phyloP scores from a whole-genome alignment of 768 basidiomycete species.

The Leccinum incarnatum region DNA sequence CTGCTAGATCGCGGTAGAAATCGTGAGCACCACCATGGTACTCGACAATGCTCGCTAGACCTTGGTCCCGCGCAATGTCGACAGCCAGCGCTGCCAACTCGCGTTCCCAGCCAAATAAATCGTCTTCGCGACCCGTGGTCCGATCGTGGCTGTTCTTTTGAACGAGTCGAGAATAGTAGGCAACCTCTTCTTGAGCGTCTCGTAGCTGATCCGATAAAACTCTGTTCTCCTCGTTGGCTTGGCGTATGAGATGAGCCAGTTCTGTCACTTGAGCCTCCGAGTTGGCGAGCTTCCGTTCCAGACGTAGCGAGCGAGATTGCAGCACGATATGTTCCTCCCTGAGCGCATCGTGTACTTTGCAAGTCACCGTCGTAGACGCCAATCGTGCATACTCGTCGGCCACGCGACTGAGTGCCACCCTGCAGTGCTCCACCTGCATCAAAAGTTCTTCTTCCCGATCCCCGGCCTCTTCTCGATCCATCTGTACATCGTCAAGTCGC shows the following conservation, averaged over 20 bases:
- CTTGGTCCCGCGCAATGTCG: slow-evolving; percentile 16
- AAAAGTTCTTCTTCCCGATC: slow-evolving; percentile 46
- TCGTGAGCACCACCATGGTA: slow-evolving; percentile 26
- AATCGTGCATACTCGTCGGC: slow-evolving; percentile 56
- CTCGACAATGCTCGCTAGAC: slow-evolving; percentile 11
- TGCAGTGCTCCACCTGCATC: slow-evolving; percentile 50
- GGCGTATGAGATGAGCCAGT: slow-evolving; percentile 59
- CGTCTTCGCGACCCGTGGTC: neutral
- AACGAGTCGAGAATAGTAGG: slow-evolving; percentile 12
- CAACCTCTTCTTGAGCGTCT: slow-evolving; percentile 17
- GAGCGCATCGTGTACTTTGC: slow-evolving; percentile 36
- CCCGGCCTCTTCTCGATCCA: slow-evolving; percentile 31
- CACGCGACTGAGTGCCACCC: slow-evolving; percentile 42
- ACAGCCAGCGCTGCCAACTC: slow-evolving; percentile 16
- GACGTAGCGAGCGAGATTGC: slow-evolving; percentile 45
- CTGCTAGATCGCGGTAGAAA: slow-evolving; percentile 38
- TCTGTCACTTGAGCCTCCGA: slow-evolving; percentile 66
- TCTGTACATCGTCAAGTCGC: slow-evolving; percentile 36
- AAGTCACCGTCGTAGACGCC: slow-evolving; percentile 41
- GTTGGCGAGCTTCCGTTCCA: slow-evolving; percentile 68
- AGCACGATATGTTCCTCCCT: slow-evolving; percentile 38
- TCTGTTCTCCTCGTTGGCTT: slow-evolving; percentile 50
- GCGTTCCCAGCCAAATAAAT: slow-evolving; percentile 15
- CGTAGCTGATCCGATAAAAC: slow-evolving; percentile 27
- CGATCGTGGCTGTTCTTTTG: slow-evolving; percentile 6